Evolutionary conservation across 2,329 filamentous ascomycete genomes (phyloP), one percentile per base, ranked within the genome.

Genomic region (Fusarium musae): DNA sequence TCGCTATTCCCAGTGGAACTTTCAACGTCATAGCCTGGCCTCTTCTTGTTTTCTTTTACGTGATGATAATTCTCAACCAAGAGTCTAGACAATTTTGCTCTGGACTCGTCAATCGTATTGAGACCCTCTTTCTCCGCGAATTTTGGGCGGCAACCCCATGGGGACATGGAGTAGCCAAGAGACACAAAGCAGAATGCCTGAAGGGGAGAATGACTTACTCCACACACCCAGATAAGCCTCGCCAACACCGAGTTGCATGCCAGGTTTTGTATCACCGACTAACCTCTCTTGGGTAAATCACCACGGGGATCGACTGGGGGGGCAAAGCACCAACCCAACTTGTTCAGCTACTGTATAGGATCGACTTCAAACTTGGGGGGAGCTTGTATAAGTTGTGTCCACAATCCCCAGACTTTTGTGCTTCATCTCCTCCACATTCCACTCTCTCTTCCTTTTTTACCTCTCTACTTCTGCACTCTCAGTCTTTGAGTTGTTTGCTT

Each of bases 351-450:
- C 37, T 26, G 39, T 47, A 47, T 34, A 36, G 28, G 53, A 32
- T 56, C 37, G 26, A 32, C 37, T 49, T 50, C 43, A 13, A 52
- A 58, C 39, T 60, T 37, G 26, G 32, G 28, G 15, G 46, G 21
- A 34, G 47, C 47, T 52, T 36, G 62, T 74, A 73, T 73, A 73
- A 73, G 71, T 64, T 73, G 54, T 72, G 62, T 39, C 70, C 70
- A 60, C 70, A 60, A 47, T 73, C 62, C 70, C 70, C 66, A 59
- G 71, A 63, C 59, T 63, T 67, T 49, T 19, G 15, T 34, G 30
- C 30, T 47, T 50, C 47, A 63, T 52, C 44, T 70, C 58, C 43
- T 63, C 61, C 50, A 52, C 61, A 53, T 67, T 53, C 62, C 68
- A 59, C 44, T 23, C 30, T 59, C 66, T 64, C 50, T 59, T 30